Conservation (phyloP, 2,329 filamentous ascomycete genomes). For the Acrocalymma vagum region DNA sequence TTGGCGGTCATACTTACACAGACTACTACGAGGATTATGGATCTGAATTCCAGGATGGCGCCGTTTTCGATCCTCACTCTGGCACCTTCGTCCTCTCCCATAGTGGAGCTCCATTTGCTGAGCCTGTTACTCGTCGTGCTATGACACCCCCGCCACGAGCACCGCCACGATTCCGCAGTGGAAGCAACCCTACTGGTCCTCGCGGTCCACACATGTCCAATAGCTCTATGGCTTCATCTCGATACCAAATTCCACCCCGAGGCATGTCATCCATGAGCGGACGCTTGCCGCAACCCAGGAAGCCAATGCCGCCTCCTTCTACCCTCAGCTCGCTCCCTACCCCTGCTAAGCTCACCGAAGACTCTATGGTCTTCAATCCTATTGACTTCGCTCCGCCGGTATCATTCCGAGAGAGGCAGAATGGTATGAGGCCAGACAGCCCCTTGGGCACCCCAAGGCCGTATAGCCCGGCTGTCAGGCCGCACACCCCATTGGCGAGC, state of each 20-base stretch:
- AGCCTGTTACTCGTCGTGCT: conserved; percentile 85
- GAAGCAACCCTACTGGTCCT: conserved; percentile 32
- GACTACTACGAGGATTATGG: conserved; percentile 81
- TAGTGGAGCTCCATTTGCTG: conserved; percentile 71
- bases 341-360: conserved; percentile 83
- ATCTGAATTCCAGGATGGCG: conserved; percentile 71
- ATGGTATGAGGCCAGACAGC: conserved; percentile 70
- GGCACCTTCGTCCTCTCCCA: conserved; percentile 68
- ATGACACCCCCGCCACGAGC: conserved; percentile 91
- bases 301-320: conserved; percentile 74
- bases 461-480: conserved; percentile 77
- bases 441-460: conserved; percentile 67
- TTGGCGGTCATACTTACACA: conserved; percentile 44
- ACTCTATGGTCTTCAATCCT: conserved; percentile 73
- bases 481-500: conserved; percentile 80
- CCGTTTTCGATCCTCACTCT: conserved; percentile 63
- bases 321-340: conserved; percentile 82
- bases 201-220: conserved; percentile 56
- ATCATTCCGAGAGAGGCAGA: conserved; percentile 67
- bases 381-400: conserved; percentile 87
- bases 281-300: conserved; percentile 54
- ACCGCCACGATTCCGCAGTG: conserved; percentile 62
- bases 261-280: conserved; percentile 54
- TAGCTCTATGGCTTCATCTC: conserved; percentile 57
- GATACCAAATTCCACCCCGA: conserved; percentile 45